Conservation (phyloP, 2,329 filamentous ascomycete genomes). For the Exserohilum turcica region DNA sequence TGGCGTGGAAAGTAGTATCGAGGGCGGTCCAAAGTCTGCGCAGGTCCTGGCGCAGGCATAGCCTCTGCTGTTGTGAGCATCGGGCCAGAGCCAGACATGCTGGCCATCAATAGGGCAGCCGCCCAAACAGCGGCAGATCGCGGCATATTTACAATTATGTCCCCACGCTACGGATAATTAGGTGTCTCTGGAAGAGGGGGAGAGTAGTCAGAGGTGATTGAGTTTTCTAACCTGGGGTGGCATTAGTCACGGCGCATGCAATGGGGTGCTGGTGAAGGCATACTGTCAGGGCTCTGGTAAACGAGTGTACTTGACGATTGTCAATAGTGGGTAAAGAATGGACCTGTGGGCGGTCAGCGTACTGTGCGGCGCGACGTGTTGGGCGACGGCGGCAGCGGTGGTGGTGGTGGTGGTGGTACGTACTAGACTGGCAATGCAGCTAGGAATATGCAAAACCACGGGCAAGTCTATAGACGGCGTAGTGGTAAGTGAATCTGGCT, state of each 20-base stretch:
- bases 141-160: conserved; percentile 50
- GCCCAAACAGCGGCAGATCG: conserved; percentile 54
- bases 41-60: conserved; percentile 51
- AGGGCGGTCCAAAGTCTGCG: conserved; percentile 44
- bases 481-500: conserved; percentile 30
- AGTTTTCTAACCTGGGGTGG: conserved; percentile 24
- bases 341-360: conserved; percentile 35
- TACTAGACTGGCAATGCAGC: conserved; percentile 47
- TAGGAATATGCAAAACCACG: conserved; percentile 33
- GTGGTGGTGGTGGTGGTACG: conserved; percentile 16
- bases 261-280: conserved; percentile 12
- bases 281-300: conserved; percentile 51
- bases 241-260: conserved; percentile 17
- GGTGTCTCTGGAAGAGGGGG: conserved; percentile 24
- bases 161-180: conserved; percentile 35
- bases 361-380: not conserved
- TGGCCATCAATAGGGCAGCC: conserved; percentile 51
- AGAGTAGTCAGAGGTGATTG: conserved; percentile 16
- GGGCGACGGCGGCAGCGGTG: not conserved
- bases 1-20: conserved; percentile 57
- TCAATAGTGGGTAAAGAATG: conserved; percentile 48
- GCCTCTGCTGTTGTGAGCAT: conserved; percentile 55
- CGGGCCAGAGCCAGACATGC: conserved; percentile 53
- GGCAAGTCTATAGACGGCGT: conserved; percentile 29
- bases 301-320: conserved; percentile 59